These are phyloP conservation scores for Eurotiales sp. DNA, from an alignment of 2,329 filamentous ascomycete genomes.

Conservation along the genomic window DNA sequence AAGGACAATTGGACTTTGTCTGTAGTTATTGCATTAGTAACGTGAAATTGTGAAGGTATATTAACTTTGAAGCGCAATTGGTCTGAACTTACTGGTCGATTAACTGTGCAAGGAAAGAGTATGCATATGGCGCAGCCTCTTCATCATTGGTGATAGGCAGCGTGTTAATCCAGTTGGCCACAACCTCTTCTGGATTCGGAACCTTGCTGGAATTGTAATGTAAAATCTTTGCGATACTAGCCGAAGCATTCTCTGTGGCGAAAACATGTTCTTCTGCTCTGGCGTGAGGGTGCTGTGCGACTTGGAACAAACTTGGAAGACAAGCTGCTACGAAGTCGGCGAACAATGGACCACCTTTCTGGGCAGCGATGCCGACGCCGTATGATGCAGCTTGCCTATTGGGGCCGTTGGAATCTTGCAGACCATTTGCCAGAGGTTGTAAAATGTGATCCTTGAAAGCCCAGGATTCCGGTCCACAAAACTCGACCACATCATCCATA, in stretches of 20 bases:
- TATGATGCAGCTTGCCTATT: slow-evolving; percentile 96
- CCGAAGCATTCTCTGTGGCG: slow-evolving; percentile 95
- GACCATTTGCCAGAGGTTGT: slow-evolving; percentile 79
- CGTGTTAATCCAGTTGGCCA: slow-evolving; percentile 84
- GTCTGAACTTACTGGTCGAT: slow-evolving; percentile 79
- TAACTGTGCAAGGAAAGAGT: slow-evolving; percentile 83
- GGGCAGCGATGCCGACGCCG: slow-evolving; percentile 90
- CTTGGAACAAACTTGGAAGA: slow-evolving; percentile 78
- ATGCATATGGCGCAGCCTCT: slow-evolving; percentile 94
- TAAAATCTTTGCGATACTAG: slow-evolving; percentile 93
- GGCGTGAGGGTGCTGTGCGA: slow-evolving; percentile 74
- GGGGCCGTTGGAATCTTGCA: slow-evolving; percentile 79
- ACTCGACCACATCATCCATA: slow-evolving; percentile 96
- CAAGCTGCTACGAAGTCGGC: slow-evolving; percentile 78
- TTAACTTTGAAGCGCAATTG: slow-evolving; percentile 10
- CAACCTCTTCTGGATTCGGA: slow-evolving; percentile 68
- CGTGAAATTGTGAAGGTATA: slow-evolving; percentile 17
- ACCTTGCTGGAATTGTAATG: slow-evolving; percentile 82
- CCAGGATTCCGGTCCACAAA: slow-evolving; percentile 85
- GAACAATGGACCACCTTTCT: slow-evolving; percentile 85
- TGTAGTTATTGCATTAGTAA: slow-evolving; percentile 35
- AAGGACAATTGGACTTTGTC: slow-evolving; percentile 79
- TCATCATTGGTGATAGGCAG: slow-evolving; percentile 92
- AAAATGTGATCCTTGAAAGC: slow-evolving; percentile 83
- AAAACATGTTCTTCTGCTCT: slow-evolving; percentile 92